Percentiles rank a stretch among this genome's conserved stretches.
phyloP scores from a whole-genome alignment of 805 yeast species.

The Schizosaccharomyces osmophilus region DNA sequence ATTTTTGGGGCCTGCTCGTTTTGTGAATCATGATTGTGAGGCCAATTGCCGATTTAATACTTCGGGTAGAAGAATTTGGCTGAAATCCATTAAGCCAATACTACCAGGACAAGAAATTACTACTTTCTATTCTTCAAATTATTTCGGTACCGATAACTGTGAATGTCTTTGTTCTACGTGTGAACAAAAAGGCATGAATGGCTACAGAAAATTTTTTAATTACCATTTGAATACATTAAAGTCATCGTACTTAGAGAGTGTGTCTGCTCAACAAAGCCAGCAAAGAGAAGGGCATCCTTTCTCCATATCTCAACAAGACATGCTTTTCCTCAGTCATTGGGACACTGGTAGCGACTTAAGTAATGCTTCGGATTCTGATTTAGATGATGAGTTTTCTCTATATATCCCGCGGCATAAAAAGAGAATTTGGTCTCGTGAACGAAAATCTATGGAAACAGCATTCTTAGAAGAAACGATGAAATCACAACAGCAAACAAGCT shows the following conservation, averaged over 20 bases:
- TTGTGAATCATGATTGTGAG: conserved; percentile 25
- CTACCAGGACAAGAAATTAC: conserved; percentile 24
- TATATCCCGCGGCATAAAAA: neutral
- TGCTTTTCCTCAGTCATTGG: neutral
- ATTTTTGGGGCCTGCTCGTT: conserved; percentile 26
- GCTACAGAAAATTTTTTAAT: conserved; percentile 7
- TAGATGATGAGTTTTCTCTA: neutral
- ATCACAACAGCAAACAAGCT: neutral
- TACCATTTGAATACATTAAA: neutral
- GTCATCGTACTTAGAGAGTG: neutral
- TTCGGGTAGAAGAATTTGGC: conserved; percentile 12
- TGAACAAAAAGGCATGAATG: conserved; percentile 15
- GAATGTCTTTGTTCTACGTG: conserved; percentile 25
- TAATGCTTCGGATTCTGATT: neutral
- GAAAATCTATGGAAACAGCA: neutral
- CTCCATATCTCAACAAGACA: neutral
- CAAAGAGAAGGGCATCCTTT: neutral
- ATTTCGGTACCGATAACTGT: conserved; percentile 20
- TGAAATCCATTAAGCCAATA: conserved; percentile 16
- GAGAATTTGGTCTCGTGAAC: neutral
- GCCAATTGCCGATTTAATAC: conserved; percentile 19
- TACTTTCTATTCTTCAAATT: conserved; percentile 19
- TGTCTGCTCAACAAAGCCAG: no score
- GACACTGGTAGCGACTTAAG: neutral
- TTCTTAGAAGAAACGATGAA: neutral